Percentiles rank a stretch among this genome's conserved stretches.
Evolutionary conservation across 176 grass and related monocot genomes (phyloP).

Genomic region (Oryza glumipatula): DNA sequence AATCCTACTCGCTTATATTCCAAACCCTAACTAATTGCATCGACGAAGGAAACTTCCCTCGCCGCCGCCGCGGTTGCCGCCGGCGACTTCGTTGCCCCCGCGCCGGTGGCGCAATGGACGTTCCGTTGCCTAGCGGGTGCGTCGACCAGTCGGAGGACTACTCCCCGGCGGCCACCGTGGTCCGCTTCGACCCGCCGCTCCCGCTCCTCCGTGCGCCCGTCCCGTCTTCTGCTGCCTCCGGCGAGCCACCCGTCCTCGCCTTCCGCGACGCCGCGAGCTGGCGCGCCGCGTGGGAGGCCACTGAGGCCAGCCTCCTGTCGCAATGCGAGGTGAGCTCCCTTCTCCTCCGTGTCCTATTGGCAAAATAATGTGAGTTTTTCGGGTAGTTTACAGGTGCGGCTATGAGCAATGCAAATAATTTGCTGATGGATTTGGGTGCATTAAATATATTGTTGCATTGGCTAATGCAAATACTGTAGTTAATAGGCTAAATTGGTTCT

Average conservation of each 20-base stretch:
- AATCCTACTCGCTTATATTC: background rate
- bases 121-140: background rate
- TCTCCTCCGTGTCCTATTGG: background rate
- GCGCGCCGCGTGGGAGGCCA: conserved; percentile 43
- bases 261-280: conserved; percentile 52
- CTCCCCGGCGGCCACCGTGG: conserved; percentile 22
- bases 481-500: too few species aligned
- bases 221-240: background rate
- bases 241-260: conserved; percentile 39
- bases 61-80: background rate
- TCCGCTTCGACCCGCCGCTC: conserved; percentile 47
- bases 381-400: background rate
- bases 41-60: background rate
- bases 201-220: conserved; percentile 49
- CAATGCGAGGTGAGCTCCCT: conserved; percentile 42
- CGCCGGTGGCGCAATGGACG: background rate
- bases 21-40: background rate
- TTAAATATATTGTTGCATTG: background rate
- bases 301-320: conserved; percentile 43
- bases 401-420: background rate
- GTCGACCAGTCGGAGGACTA: conserved; percentile 31
- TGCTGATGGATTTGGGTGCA: background rate
- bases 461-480: background rate
- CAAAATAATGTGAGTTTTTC: background rate
- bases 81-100: background rate